A percentile compares a stretch with the other conserved stretches of the same genome.
Evolutionary conservation across 2,329 filamentous ascomycete species (phyloP).

Genomic region (Arthrobotrys musiformis): DNA sequence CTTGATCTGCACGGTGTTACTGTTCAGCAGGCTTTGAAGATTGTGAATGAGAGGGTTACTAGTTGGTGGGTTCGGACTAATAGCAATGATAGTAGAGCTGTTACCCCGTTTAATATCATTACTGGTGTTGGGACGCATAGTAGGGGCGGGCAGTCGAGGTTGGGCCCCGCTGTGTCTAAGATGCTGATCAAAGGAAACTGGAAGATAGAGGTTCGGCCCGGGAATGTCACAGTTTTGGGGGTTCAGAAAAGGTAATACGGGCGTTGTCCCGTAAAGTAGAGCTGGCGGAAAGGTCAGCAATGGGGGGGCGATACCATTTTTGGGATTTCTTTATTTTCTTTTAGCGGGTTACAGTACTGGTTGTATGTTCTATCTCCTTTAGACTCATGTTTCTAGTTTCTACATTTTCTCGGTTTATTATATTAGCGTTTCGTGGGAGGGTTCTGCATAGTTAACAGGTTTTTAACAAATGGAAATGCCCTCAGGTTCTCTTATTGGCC

Average conservation of each 20-base stretch:
- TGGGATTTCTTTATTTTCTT: neutral
- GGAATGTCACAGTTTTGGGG: conserved; percentile 57
- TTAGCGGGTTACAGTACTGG: no score
- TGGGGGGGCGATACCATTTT: no score
- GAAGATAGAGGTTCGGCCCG: conserved; percentile 57
- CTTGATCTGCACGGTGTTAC: conserved; percentile 59
- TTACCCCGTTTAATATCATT: conserved; percentile 57
- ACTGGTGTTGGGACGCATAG: conserved; percentile 58
- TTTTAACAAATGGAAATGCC: no score
- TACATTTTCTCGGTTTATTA: no score
- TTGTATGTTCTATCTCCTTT: no score
- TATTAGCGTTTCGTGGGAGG: no score
- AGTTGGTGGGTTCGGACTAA: conserved; percentile 57
- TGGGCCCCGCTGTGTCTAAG: conserved; percentile 58
- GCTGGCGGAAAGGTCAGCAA: conserved; percentile 24
- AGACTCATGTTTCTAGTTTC: no score
- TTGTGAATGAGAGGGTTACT: conserved; percentile 58
- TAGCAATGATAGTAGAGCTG: conserved; percentile 42
- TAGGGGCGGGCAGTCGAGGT: conserved; percentile 56
- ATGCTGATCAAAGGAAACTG: conserved; percentile 58
- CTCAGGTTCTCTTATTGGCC: no score
- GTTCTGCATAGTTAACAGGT: no score
- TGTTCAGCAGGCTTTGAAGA: conserved; percentile 57
- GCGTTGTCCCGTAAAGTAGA: no score
- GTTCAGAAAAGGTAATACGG: conserved; percentile 40